Evolutionary conservation across 1,139 yeast species (phyloP).

Genomic region (Suhomyces ambrosiae): DNA sequence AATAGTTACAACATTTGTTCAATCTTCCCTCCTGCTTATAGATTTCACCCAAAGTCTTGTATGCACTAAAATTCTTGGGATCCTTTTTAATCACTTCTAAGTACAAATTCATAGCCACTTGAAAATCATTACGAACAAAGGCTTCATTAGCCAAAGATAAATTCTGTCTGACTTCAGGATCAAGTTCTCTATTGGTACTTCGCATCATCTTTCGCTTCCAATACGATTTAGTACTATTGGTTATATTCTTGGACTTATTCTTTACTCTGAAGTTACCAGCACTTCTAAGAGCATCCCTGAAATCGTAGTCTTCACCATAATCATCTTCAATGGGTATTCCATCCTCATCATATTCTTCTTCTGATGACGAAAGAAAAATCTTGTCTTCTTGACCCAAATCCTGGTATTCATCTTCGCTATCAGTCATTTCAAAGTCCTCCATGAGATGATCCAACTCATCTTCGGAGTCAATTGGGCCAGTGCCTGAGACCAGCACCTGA

Average conservation of each 20-base stretch:
- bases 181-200: slow-evolving; percentile 49
- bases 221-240: slow-evolving; percentile 31
- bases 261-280: slow-evolving; percentile 61
- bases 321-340: slow-evolving; percentile 35
- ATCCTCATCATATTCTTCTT: slow-evolving; percentile 27
- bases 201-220: slow-evolving; percentile 38
- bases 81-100: slow-evolving; percentile 78
- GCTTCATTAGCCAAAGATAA: slow-evolving; percentile 79
- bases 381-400: slow-evolving; percentile 15
- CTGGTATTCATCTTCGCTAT: slow-evolving; percentile 14
- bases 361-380: slow-evolving; percentile 21
- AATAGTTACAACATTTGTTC: slow-evolving; percentile 75
- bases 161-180: slow-evolving; percentile 69
- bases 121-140: slow-evolving; percentile 66
- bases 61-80: slow-evolving; percentile 78
- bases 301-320: slow-evolving; percentile 47
- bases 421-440: slow-evolving; percentile 17
- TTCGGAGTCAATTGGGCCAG: slow-evolving; percentile 9
- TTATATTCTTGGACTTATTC: slow-evolving; percentile 34
- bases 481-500: slow-evolving; percentile 7
- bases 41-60: slow-evolving; percentile 83
- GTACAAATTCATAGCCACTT: slow-evolving; percentile 65
- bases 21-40: slow-evolving; percentile 67
- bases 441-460: slow-evolving; percentile 19
- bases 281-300: slow-evolving; percentile 63